Conservation (phyloP, 441 rosid genomes). For the Erysimum pusillum region DNA sequence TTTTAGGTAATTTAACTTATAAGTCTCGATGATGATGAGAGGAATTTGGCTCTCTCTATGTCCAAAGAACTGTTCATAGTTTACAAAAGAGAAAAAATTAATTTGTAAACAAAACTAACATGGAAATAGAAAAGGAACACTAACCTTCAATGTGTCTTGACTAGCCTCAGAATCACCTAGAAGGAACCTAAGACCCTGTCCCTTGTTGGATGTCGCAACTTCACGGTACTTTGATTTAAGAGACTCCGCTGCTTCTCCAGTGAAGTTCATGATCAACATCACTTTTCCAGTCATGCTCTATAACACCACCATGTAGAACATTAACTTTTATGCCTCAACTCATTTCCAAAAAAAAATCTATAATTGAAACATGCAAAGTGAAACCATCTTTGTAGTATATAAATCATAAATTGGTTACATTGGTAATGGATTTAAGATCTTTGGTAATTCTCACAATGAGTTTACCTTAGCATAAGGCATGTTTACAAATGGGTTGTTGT, state of each 20-base stretch:
- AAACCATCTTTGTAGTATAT: not conserved
- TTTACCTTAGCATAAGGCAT: conserved; percentile 86
- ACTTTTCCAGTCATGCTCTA: not conserved
- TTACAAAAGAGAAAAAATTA: not conserved
- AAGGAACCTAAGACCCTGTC: conserved; percentile 67
- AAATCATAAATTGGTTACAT: not conserved
- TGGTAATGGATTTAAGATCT: not conserved
- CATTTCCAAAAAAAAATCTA: too few species aligned
- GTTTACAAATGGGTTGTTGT: conserved; percentile 55
- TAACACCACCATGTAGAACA: not conserved
- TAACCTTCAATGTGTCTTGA: conserved; percentile 84
- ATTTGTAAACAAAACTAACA: conserved; percentile 33
- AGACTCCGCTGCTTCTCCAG: conserved; percentile 61
- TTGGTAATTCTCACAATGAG: too few species aligned
- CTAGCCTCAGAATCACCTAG: conserved; percentile 82
- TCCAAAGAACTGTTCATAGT: conserved; percentile 71
- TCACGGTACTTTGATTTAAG: conserved; percentile 69
- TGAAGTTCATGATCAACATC: conserved; percentile 80
- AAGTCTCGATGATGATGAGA: conserved; percentile 70
- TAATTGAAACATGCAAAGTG: too few species aligned
- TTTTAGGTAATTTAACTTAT: conserved; percentile 69
- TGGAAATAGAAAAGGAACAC: too few species aligned
- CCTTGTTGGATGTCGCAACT: conserved; percentile 77
- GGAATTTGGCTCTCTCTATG: conserved; percentile 82
- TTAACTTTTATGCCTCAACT: not conserved